Evolutionary conservation across 179 eudicot species (phyloP), one percentile per base, ranked within the genome.

Genomic region (Beta corolliflora): DNA sequence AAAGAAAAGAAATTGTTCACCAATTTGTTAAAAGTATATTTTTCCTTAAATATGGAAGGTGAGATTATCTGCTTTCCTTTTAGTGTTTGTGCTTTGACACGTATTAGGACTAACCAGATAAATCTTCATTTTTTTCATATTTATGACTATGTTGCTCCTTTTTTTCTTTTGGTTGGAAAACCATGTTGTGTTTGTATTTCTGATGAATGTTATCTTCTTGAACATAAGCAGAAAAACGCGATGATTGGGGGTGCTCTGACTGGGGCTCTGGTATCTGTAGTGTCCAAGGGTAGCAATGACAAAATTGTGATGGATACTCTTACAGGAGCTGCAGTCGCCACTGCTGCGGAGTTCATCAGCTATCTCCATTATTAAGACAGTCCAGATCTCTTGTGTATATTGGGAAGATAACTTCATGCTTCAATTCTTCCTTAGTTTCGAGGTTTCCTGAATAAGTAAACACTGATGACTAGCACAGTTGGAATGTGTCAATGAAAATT

Each of bases 281-380:
- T 83, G 59, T 79, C 81, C 81, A 87, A 77, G 70, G 89, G 87
- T 44, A 86, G 79, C 65, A 81, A 85, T 81, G 97, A 95, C 85
- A 88, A 92, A 79, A 87, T 95, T 4, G 89, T 91, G 31, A 67
- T 78, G 86, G 93, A 91, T 82, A 97, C 93, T 55, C 88, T 95
- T 67, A 80, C 97, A 14, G 97, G 98, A 81, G 97, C 93, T 73
- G 97, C 97, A 23, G 81, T 95, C 75, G 98, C 97, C 13, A 95
- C 97, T 79, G 97, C 97, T 90, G 88, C 91, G 6, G 93, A 89
- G 85, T 88, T 93, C 67, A 65, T 95, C 79, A 92, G 83, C 81
- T 83, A 80, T 81, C 79, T 93, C 79, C 87, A 21, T 93, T 29
- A 23, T 12, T 63, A 8, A 79, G 90, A 68, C 7, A 59, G 21